phyloP scores from a whole-genome alignment of 352 stramenopile genomes.

The Pythium periplocum region DNA sequence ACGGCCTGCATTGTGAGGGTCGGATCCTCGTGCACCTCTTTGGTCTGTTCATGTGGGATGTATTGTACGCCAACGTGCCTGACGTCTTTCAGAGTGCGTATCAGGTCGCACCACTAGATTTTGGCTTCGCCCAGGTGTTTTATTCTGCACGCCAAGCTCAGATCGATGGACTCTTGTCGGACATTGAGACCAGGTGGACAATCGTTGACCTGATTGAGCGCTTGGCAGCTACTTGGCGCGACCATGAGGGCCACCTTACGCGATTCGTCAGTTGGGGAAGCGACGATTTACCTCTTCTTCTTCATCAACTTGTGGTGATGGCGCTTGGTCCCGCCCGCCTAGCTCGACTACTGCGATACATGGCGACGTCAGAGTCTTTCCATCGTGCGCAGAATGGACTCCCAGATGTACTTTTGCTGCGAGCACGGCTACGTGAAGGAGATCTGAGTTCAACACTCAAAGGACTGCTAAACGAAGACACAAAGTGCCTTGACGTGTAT shows the following conservation, averaged over 20 bases:
- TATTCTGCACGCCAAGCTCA: slow-evolving; percentile 30
- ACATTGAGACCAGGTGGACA: slow-evolving; percentile 34
- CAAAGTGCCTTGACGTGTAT: slow-evolving; percentile 37
- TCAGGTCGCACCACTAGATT: slow-evolving; percentile 65
- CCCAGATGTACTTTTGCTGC: slow-evolving; percentile 60
- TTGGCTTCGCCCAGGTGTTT: slow-evolving; percentile 57
- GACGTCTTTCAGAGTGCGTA: slow-evolving; percentile 88
- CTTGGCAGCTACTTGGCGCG: slow-evolving; percentile 31
- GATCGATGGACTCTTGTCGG: slow-evolving; percentile 40
- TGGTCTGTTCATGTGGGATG: slow-evolving; percentile 86
- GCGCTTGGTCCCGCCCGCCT: slow-evolving; percentile 40
- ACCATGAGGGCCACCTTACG: slow-evolving; percentile 46
- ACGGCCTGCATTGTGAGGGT: slow-evolving; percentile 84
- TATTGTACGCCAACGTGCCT: slow-evolving; percentile 71
- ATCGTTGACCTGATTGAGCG: slow-evolving; percentile 35
- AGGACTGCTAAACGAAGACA: too few relatives aligned
- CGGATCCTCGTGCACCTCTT: slow-evolving; percentile 67
- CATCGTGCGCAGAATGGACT: slow-evolving; percentile 70
- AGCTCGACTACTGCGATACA: slow-evolving; percentile 46
- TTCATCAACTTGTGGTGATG: slow-evolving; percentile 45
- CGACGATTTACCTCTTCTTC: slow-evolving; percentile 29
- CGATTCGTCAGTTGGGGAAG: slow-evolving; percentile 62
- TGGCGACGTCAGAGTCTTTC: slow-evolving; percentile 62
- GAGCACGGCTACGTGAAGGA: slow-evolving; percentile 11
- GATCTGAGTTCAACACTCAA: too few relatives aligned